Evolutionary conservation across 176 grass and related monocot genomes (phyloP).

Genomic region (Bolboschoenus planiculmis): DNA sequence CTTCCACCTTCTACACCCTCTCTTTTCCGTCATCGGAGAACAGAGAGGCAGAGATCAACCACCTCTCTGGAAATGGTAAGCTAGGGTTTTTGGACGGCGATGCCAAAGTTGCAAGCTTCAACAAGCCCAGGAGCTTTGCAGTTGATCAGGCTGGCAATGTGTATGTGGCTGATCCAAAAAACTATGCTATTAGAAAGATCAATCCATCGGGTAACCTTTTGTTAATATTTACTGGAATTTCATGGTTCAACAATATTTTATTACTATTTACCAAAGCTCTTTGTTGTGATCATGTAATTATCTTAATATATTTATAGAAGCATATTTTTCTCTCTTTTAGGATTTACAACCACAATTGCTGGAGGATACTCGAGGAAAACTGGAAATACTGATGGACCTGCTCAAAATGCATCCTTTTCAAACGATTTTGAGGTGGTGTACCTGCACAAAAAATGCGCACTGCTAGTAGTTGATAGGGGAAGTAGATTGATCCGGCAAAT

Average conservation of each 20-base stretch:
- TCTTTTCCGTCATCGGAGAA: not conserved
- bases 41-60: not conserved
- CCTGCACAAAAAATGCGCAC: conserved; percentile 48
- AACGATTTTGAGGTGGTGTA: conserved; percentile 60
- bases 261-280: not conserved
- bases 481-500: conserved; percentile 54
- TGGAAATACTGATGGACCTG: conserved; percentile 51
- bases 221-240: not conserved
- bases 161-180: conserved; percentile 13
- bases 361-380: conserved; percentile 33
- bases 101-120: conserved; percentile 13
- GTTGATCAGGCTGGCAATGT: conserved; percentile 12
- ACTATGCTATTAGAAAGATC: conserved; percentile 18
- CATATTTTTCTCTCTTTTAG: conserved; percentile 24
- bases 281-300: not conserved
- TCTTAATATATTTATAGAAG: not conserved
- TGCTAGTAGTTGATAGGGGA: conserved; percentile 56
- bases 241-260: not conserved
- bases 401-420: conserved; percentile 68
- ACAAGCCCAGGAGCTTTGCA: conserved; percentile 15
- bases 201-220: not conserved
- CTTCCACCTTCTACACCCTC: conserved; percentile 6
- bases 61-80: conserved; percentile 19
- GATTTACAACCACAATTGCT: conserved; percentile 58
- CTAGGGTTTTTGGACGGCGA: conserved; percentile 13